Base-by-base conservation (phyloP, 2,329 filamentous ascomycete species). In the Trichocomaceae sp. region DNA sequence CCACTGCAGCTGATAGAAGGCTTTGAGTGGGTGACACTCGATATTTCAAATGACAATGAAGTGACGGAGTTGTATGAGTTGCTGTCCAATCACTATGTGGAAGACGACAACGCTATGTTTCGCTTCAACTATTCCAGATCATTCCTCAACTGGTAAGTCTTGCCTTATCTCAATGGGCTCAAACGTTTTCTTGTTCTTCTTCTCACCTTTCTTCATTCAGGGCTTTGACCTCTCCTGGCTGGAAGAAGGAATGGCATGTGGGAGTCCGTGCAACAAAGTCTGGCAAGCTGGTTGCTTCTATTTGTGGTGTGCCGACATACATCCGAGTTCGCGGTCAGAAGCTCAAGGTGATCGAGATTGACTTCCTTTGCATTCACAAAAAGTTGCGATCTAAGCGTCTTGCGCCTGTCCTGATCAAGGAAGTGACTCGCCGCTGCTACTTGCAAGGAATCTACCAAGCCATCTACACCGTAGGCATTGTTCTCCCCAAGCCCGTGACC, bases 311-410 rank as follows among this genome's bases (percentile, higher is more conserved):
- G 46, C 93, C 93, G 1, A 85, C 93, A 57, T 81, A 85, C 60
- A 78, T 99, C 55, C 85, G 87, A 51, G 85, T 99, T 44, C 87
- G 91, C 60, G 78, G 86, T 57, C 87, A 87, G 57, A 75, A 82
- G 55, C 75, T 99, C 57, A 82, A 84, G 59, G 86, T 88, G 62
- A 90, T 88, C 48, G 93, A 99, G 72, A 93, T 99, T 74, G 99
- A 99, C 77, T 99, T 97, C 75, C 85, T 99, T 61, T 95, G 91
- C 67, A 86, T 99, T 54, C 93, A 99, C 79, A 97, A 97, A 79
- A 97, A 97, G 75, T 83, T 99, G 31, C 88, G 93, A 50, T 84
- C 88, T 56, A 96, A 97, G 77, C 86, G 93, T 52, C 83, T 99
- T 44, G 85, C 93, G 0, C 93, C 93, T 0, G 87, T 97, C 1